Evolutionary conservation across 441 rosid species (phyloP), one percentile per base, ranked within the genome.

Genomic region (Jatropha podagrica): DNA sequence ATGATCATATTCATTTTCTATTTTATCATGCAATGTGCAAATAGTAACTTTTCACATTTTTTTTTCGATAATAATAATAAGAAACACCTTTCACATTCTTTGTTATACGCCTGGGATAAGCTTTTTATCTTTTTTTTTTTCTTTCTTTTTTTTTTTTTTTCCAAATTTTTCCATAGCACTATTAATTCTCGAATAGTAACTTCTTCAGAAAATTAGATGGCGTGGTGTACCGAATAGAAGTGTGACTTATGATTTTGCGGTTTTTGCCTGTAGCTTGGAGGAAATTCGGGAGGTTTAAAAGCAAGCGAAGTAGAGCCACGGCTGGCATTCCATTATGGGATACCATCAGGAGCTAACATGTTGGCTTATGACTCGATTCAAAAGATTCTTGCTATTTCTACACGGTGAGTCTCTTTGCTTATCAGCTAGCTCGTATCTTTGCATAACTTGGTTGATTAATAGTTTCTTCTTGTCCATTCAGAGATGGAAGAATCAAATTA

Each of bases 401-500:
- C 97, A 26, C 85, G 79, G 99, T 93, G 73, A 77, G 90, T 54
- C 56, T 52, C 46, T 8, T 42, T 42, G 46, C 46, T 42, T 42
- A 9, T 20, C 49, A 9, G 11, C 40, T 68, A 63, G 12, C 18
- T 18, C 27, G 32, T 32, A 32, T 32, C 1, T 32, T 32, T 32
- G 11, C 63, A 3, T 1, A 55, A 55, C 11, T 56, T 56, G 2
- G 4, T 41, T 46, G 3, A 4, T n/a, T 27, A 40, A 60, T 69
- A 40, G 69, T 61, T 63, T 42, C 54, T 40, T 66, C 11, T 42
- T 59, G 48, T 48, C 14, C 26, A 56, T 27, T 46, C 77, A 95
- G 99, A 81, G 92, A 95, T 84, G 99, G 98, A 69, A 86, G 92
- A 83, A 88, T 95, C 79, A 95, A 92, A 77, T 77, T 93, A 72